Base-by-base conservation (phyloP, 768 basidiomycete species). In the Holtermannia corniformis region DNA sequence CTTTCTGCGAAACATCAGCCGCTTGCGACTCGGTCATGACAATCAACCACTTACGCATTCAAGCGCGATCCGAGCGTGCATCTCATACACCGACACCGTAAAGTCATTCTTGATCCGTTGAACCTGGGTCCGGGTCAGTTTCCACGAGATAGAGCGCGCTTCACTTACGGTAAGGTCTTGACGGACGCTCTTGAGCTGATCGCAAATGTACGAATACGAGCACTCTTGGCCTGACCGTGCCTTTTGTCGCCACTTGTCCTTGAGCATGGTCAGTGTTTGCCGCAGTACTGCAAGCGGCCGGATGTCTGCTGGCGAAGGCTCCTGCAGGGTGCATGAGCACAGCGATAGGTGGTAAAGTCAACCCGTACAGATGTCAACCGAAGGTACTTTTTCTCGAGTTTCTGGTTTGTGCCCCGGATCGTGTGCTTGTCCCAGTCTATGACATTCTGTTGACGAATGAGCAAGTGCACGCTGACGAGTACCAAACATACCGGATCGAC, bases 81-180 rank as follows among this genome's bases (percentile, higher is more conserved):
- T 95, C 71, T 99, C 95, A 68, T 99, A 99, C 11, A 95, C 95
- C 71, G 85, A 80, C 23, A 93, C 90, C 5, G 95, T 96, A 65
- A 99, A 95, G 51, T 93, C 88, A 62, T 95, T 97, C 76, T 95
- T 96, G 61, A 99, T 95, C 26, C 95, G 84, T 76, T 99, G 95
- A 21, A 99, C 93, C 93, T 97, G 60, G 2, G 4, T 40, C 14
- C 24, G 26, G 22, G 24, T 48, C 24, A 50, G 44, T 23, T 4
- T 16, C 32, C 16, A 37, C 32, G 32, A 37, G 7, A 16, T 7
- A 37, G 32, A 37, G 32, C 10, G 10, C 10, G 16, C 21, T 53
- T 26, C 44, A 80, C 87, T 76, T 75, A 93, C 93, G 61, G 92
- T 97, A 56, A 99, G 78, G 76, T 99, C 95, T 72, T 97, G 95